phyloP scores from a whole-genome alignment of 1,284 basidiomycete species.

The Fistulina hepatica region DNA sequence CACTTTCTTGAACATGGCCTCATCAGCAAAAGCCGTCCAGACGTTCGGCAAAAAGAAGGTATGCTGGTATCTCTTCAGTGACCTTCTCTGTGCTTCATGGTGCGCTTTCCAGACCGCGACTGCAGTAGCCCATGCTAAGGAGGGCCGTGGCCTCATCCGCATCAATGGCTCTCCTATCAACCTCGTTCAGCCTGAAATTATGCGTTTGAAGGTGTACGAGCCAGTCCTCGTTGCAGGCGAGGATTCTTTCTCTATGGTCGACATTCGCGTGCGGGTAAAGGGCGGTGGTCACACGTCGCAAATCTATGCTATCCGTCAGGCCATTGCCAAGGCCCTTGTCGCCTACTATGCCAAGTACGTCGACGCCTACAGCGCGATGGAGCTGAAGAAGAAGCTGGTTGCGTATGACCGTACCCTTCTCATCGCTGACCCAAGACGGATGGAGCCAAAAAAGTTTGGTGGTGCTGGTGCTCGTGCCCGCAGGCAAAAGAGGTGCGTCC shows the following conservation, averaged over 20 bases:
- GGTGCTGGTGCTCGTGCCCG: slow-evolving; percentile 92
- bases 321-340: slow-evolving; percentile 95
- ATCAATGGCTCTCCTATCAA: slow-evolving; percentile 96
- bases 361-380: slow-evolving; percentile 94
- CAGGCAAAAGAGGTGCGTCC: slow-evolving; percentile 83
- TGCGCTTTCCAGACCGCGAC: slow-evolving; percentile 69
- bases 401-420: slow-evolving; percentile 91
- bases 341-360: slow-evolving; percentile 99
- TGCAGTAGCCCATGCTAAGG: slow-evolving; percentile 91
- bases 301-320: slow-evolving; percentile 98
- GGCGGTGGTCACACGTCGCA: slow-evolving; percentile 99
- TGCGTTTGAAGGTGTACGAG: slow-evolving; percentile 99
- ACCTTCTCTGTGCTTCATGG: slow-evolving; percentile 5
- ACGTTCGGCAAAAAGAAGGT: slow-evolving; percentile 99
- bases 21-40: slow-evolving; percentile 80
- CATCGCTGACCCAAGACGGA: slow-evolving; percentile 97
- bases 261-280: slow-evolving; percentile 97
- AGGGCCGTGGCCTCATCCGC: slow-evolving; percentile 95
- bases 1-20: slow-evolving; percentile 45
- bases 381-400: slow-evolving; percentile 93
- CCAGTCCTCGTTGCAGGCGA: slow-evolving; percentile 84
- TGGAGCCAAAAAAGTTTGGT: slow-evolving; percentile 99
- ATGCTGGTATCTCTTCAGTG: slow-evolving; percentile 20
- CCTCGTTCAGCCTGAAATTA: slow-evolving; percentile 88
- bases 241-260: slow-evolving; percentile 75